phyloP scores from a whole-genome alignment of 139 green algal species.

The Chlorella sorokiniana region DNA sequence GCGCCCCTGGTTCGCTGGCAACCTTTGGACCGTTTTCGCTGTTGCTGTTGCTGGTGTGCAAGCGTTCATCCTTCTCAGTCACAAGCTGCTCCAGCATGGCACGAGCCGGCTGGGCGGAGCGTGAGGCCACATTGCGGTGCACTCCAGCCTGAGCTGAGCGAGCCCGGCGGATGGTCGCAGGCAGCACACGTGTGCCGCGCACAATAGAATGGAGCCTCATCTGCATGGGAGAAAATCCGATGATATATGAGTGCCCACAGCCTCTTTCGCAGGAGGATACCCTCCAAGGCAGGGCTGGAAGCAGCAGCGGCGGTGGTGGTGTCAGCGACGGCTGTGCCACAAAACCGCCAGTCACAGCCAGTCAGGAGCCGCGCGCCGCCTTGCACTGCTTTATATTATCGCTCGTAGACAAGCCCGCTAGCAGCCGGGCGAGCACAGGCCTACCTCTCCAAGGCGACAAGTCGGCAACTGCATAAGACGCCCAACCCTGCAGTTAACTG shows the following conservation, averaged over 20 bases:
- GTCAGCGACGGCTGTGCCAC: too few species aligned
- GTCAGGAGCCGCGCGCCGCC: too few species aligned
- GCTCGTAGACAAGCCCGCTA: too few species aligned
- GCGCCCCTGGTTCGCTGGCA: neutral
- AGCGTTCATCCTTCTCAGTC: neutral
- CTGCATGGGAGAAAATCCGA: neutral
- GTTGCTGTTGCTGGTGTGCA: neutral
- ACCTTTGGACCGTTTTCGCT: neutral
- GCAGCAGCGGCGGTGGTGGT: too few species aligned
- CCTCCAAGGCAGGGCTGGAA: too few species aligned
- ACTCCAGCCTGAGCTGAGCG: neutral
- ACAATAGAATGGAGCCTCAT: neutral
- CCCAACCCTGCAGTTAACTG: too few species aligned
- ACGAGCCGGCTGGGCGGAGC: neutral
- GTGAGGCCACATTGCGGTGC: neutral
- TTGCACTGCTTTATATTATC: too few species aligned
- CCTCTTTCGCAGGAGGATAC: too few species aligned
- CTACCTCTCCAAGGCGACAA: too few species aligned
- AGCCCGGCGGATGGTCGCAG: neutral
- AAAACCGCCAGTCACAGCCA: too few species aligned
- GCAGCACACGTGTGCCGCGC: neutral
- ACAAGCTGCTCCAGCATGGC: constrained; percentile 33
- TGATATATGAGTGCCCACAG: neutral
- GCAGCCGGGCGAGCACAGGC: too few species aligned
- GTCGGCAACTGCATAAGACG: too few species aligned